Evolutionary conservation across 176 grass and related monocot genomes (phyloP), one percentile per base, ranked within the genome.

Genomic region (Aegilops longissima): DNA sequence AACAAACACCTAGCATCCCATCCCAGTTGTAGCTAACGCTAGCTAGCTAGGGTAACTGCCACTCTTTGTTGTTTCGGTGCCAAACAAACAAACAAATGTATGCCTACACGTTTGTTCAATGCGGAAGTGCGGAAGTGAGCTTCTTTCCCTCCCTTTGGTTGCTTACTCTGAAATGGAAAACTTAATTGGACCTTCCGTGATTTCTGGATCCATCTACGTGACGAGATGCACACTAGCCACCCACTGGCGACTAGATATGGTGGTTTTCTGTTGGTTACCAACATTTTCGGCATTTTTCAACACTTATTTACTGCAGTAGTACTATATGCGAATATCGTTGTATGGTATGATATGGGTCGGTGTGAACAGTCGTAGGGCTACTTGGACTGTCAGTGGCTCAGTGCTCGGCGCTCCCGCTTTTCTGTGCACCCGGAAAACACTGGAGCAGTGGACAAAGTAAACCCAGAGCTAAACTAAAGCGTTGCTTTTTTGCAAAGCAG

Each of bases 31-130:
- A 59, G 80, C 33, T 61, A 14, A 54, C 35, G 58, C 4, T 71
- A 59, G 81, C 51, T 62, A 30, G 69, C 35, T 83, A 73, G 35
- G 54, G 36, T 44, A 84, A 73, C 81, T 21, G 68, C n/a, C 81
- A 61, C 9, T 59, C 21, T 40, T 44, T 16, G 65, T 44, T 35
- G 79, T 34, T 33, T 51, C 24, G 40, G 23, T 49, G 62, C 44
- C 39, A 34, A 81, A 34, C 13, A 72, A 81, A 34, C 13, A 72
- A 25, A 6, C 51, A 18, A 18, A 54, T 51, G 47, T 51, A 51
- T 16, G 51, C 16, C 5, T 24, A 63, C 58, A 42, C 58, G 34
- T 80, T 44, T 42, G 34, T n/a, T 56, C 78, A 20, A 18, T 1
- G 38, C 14, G 1, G 16, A 65, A 13, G 47, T 20, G 30, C 21